Evolutionary conservation across 2,329 filamentous ascomycete genomes (phyloP).

Genomic region (Aspergillus fructus): DNA sequence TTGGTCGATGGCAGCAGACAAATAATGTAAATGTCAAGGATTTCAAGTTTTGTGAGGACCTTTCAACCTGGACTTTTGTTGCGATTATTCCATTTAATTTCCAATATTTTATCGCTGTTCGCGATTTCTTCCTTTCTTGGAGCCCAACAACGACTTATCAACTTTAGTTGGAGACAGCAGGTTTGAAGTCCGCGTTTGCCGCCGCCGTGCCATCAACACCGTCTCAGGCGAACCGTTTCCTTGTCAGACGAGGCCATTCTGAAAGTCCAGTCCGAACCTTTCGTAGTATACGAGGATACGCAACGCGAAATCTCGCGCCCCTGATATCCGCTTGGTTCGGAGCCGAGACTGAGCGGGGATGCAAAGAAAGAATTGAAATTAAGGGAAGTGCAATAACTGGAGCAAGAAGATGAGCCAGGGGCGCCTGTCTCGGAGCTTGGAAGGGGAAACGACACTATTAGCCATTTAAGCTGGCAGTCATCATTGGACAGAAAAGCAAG

Average conservation of each 20-base stretch:
- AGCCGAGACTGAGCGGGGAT: neutral
- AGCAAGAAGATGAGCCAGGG: conserved; percentile 4
- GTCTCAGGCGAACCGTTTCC: neutral
- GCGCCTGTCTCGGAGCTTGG: conserved; percentile 5
- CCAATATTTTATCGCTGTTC: neutral
- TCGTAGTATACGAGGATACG: neutral
- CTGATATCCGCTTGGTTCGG: neutral
- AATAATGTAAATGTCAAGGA: neutral
- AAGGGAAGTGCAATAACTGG: neutral
- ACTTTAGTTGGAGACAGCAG: neutral
- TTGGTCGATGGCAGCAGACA: neutral
- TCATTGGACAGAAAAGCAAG: conserved; percentile 1
- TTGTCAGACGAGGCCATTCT: neutral
- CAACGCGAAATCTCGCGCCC: neutral
- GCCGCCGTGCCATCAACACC: neutral
- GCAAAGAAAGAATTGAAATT: neutral
- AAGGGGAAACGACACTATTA: neutral
- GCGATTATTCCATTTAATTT: neutral
- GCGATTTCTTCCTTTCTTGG: neutral
- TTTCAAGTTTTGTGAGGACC: neutral
- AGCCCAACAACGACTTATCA: neutral
- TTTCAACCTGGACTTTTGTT: neutral
- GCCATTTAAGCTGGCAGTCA: neutral
- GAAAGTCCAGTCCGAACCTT: neutral
- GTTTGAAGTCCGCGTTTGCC: conserved; percentile 5